Conservation (phyloP, 1,284 basidiomycete genomes). For the Phylloboletellus chloephorus region DNA sequence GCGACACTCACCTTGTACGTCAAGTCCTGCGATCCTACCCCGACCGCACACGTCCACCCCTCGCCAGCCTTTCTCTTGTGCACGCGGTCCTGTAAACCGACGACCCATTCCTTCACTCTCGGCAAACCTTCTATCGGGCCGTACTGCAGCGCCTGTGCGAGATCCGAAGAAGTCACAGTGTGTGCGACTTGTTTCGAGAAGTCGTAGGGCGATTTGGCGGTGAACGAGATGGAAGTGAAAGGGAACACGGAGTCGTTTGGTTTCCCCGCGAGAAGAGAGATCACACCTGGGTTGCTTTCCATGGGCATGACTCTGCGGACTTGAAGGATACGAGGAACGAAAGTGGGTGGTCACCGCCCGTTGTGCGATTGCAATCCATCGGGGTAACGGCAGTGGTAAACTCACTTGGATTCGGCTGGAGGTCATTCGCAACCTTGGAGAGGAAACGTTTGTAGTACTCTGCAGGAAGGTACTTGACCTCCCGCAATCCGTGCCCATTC, state of each 20-base stretch:
- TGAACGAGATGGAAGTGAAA: slow-evolving; percentile 10
- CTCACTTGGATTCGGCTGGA: slow-evolving; percentile 1
- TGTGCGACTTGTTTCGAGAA: slow-evolving; percentile 2
- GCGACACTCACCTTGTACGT: slow-evolving; percentile 1
- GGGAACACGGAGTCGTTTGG: slow-evolving; percentile 4
- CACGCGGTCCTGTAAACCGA: slow-evolving; percentile 2
- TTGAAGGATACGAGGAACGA: not conserved
- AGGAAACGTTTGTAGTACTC: slow-evolving; percentile 3
- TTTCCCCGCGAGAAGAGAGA: slow-evolving; percentile 5
- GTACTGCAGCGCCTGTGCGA: slow-evolving; percentile 1
- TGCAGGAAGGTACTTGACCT: not conserved
- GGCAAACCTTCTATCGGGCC: not conserved
- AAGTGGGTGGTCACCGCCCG: not conserved
- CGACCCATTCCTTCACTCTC: not conserved
- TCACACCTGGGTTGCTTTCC: slow-evolving; percentile 2
- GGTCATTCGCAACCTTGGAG: not conserved
- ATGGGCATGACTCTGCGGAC: slow-evolving; percentile 1
- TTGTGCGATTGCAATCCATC: slow-evolving; percentile 1
- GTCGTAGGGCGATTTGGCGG: not conserved
- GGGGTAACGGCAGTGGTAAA: not conserved
- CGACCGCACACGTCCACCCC: slow-evolving; percentile 1
- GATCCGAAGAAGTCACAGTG: not conserved
- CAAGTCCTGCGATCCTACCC: slow-evolving; percentile 5
- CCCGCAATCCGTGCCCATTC: not conserved
- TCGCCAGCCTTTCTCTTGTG: slow-evolving; percentile 1